phyloP scores from a whole-genome alignment of 768 basidiomycete genomes.

The Cubamyces lactineus region DNA sequence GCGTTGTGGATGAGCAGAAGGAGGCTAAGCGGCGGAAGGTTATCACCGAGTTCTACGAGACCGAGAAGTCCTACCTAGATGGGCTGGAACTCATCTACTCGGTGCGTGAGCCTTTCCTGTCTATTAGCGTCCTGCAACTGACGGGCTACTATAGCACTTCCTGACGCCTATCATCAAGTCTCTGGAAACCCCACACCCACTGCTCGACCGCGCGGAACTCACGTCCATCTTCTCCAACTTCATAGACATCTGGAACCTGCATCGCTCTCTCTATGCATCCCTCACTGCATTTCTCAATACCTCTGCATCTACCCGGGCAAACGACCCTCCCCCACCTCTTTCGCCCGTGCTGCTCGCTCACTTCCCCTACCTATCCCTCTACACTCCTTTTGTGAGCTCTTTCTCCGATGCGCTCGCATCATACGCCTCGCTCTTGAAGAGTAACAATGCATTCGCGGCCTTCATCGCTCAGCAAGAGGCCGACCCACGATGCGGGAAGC shows the following conservation, averaged over 20 bases:
- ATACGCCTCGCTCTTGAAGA: constrained; percentile 57
- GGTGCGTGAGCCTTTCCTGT: constrained; percentile 44
- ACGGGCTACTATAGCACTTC: constrained; percentile 62
- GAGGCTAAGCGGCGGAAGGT: constrained; percentile 66
- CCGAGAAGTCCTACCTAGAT: constrained; percentile 79
- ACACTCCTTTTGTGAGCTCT: constrained; percentile 81
- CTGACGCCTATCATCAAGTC: constrained; percentile 78
- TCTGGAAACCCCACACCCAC: constrained; percentile 64
- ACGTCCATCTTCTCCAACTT: constrained; percentile 85
- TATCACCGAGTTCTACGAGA: constrained; percentile 80
- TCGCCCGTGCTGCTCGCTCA: constrained; percentile 73
- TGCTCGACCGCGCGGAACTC: constrained; percentile 70
- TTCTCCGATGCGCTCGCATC: constrained; percentile 70
- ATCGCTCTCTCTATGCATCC: constrained; percentile 71
- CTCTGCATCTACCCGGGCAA: constrained; percentile 25
- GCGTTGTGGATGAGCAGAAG: constrained; percentile 50
- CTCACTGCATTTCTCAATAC: constrained; percentile 51
- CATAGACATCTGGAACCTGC: constrained; percentile 89
- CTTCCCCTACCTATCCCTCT: constrained; percentile 87
- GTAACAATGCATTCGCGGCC: constrained; percentile 57
- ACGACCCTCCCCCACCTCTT: constrained; percentile 44
- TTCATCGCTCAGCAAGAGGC: constrained; percentile 70
- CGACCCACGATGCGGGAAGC: constrained; percentile 69
- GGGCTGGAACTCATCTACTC: constrained; percentile 84
- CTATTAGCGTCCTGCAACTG: constrained; percentile 5